These are phyloP conservation scores for Tetrahymena borealis DNA, from an alignment of 73 alveolate genomes.

Conservation along the genomic window DNA sequence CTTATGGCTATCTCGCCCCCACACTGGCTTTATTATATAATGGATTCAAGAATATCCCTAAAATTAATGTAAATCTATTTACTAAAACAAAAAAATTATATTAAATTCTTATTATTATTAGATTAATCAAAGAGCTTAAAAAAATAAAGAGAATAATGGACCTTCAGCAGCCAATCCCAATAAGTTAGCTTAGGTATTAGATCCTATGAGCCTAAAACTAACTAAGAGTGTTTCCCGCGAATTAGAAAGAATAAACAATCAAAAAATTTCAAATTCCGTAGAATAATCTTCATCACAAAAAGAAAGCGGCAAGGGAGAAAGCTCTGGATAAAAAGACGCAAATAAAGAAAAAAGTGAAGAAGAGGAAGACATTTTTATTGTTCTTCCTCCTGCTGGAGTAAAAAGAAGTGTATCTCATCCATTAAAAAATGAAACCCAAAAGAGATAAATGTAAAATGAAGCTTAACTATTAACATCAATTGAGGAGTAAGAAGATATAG, in stretches of 20 bases:
- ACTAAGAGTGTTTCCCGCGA: not conserved
- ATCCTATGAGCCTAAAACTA: not conserved
- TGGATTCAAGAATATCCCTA: not conserved
- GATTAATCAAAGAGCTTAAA: not conserved
- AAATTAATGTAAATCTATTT: not conserved
- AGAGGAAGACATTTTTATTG: not conserved
- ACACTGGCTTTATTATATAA: not conserved
- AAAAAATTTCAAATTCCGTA: not conserved
- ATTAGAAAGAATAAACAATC: not conserved
- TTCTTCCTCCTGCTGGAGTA: not conserved
- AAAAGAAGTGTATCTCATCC: not conserved
- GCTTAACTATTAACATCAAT: not conserved
- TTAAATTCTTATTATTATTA: not conserved
- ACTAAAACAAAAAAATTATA: not conserved
- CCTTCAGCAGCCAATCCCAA: not conserved
- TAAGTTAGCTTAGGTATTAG: not conserved
- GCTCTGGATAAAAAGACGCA: not conserved
- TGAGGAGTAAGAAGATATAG: not conserved
- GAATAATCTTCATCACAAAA: not conserved
- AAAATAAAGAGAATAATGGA: not conserved
- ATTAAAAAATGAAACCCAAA: not conserved
- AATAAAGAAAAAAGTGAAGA: not conserved
- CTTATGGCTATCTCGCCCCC: not conserved
- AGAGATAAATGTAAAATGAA: not conserved
- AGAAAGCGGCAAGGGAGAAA: not conserved